Percentiles rank a stretch among this genome's conserved stretches.
Evolutionary conservation across 768 basidiomycete genomes (phyloP).

Genomic region (Gloeophyllum trabeum): DNA sequence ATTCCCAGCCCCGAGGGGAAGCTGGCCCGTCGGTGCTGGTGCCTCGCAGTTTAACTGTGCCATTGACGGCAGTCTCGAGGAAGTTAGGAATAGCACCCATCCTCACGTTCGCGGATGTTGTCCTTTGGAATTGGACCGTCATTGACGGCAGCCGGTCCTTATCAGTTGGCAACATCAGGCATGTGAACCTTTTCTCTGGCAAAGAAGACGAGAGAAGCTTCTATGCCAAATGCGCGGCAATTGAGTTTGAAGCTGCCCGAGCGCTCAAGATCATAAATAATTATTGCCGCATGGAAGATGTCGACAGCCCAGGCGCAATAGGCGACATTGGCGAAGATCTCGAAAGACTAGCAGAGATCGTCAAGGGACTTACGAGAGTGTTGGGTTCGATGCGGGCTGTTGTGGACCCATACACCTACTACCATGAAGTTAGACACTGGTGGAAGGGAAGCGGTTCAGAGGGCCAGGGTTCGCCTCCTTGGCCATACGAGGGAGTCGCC

Average conservation of each 20-base stretch:
- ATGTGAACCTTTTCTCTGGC: slow-evolving; percentile 29
- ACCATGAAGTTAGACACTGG: slow-evolving; percentile 58
- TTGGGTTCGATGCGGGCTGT: neutral
- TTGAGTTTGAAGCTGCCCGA: neutral
- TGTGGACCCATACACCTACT: neutral
- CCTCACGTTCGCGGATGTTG: neutral
- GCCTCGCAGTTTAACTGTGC: neutral
- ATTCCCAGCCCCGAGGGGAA: slow-evolving; percentile 37
- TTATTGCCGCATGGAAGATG: neutral
- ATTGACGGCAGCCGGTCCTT: neutral
- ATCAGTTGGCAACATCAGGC: slow-evolving; percentile 53
- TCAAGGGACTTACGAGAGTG: neutral
- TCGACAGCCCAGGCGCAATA: neutral
- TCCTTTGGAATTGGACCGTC: neutral
- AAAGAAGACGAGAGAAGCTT: neutral
- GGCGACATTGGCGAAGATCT: neutral
- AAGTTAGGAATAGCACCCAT: neutral
- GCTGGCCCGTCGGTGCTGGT: slow-evolving; percentile 39
- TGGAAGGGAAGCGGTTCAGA: slow-evolving; percentile 65
- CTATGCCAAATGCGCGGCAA: neutral
- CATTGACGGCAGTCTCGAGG: neutral
- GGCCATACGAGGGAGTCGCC: slow-evolving; percentile 53
- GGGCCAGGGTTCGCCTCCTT: slow-evolving; percentile 28
- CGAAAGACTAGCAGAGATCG: neutral
- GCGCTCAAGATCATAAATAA: neutral